phyloP scores from a whole-genome alignment of 306 rosid species.

The Corylus heterophylla region DNA sequence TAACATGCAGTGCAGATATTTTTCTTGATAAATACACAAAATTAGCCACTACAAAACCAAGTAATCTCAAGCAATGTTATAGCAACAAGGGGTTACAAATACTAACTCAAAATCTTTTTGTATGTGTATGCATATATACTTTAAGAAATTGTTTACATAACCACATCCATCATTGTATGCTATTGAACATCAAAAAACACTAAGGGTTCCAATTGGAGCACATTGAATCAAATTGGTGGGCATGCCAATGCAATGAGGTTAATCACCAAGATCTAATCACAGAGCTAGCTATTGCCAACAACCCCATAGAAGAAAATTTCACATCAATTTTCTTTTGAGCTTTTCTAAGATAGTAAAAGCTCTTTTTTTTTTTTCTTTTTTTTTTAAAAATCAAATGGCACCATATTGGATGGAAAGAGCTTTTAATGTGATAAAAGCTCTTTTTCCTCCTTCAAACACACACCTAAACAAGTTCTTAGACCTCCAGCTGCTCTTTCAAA shows the following conservation, averaged over 20 bases:
- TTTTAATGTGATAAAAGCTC: too few species aligned
- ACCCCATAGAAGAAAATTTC: slow-evolving; percentile 18
- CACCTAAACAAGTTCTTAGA: too few species aligned
- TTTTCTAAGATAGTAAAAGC: too few species aligned
- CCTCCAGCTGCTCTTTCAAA: too few species aligned
- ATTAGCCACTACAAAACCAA: background rate
- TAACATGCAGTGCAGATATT: background rate
- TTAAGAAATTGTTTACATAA: background rate
- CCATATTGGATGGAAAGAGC: too few species aligned
- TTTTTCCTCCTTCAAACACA: too few species aligned
- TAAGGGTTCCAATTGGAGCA: background rate
- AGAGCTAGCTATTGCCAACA: slow-evolving; percentile 20
- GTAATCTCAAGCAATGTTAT: background rate
- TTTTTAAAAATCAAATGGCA: too few species aligned
- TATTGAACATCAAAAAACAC: background rate
- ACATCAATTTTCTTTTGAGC: too few species aligned
- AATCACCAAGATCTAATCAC: slow-evolving; percentile 35
- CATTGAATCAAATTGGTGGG: slow-evolving; percentile 6
- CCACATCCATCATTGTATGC: background rate
- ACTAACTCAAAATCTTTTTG: background rate
- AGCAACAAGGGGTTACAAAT: background rate
- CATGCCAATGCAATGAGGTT: slow-evolving; percentile 1
- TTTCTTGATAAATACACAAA: background rate
- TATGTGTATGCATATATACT: background rate
- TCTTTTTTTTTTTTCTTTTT: too few species aligned